A percentile compares a stretch with the other conserved stretches of the same genome.
Conservation (phyloP, 306 rosid species). For the Psophocarpus tetragonolobus region DNA sequence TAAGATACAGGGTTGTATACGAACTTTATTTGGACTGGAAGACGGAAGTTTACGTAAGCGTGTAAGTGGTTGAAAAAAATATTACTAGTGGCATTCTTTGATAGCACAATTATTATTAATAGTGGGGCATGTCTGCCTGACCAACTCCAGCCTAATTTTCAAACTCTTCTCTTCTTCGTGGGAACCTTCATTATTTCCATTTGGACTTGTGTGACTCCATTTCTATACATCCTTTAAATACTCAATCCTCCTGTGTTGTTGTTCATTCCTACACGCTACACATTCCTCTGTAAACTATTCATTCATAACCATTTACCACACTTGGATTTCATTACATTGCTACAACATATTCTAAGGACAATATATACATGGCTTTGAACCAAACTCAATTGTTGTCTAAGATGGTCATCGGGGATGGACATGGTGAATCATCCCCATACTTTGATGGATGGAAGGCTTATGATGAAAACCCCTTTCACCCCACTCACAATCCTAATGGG, state of each 20-base stretch:
- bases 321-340: constrained; percentile 13
- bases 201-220: background rate
- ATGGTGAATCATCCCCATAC: constrained; percentile 69
- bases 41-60: background rate
- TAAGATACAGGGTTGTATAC: background rate
- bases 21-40: background rate
- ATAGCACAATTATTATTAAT: background rate
- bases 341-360: background rate
- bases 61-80: constrained; percentile 8
- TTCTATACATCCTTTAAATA: background rate
- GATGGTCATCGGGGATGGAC: constrained; percentile 75
- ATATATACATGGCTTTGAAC: background rate
- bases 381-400: constrained; percentile 61
- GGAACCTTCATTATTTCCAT: constrained; percentile 19
- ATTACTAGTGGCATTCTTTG: background rate
- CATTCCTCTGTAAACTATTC: background rate
- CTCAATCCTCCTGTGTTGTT: background rate
- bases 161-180: background rate
- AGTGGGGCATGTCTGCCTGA: background rate
- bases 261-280: background rate
- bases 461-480: constrained; percentile 67
- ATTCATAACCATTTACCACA: background rate
- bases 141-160: constrained; percentile 20
- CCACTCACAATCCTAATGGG: constrained; percentile 57
- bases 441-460: constrained; percentile 95